Base-by-base conservation (phyloP, 192 early-diverging fungal species). In the Coemansia umbellata region DNA sequence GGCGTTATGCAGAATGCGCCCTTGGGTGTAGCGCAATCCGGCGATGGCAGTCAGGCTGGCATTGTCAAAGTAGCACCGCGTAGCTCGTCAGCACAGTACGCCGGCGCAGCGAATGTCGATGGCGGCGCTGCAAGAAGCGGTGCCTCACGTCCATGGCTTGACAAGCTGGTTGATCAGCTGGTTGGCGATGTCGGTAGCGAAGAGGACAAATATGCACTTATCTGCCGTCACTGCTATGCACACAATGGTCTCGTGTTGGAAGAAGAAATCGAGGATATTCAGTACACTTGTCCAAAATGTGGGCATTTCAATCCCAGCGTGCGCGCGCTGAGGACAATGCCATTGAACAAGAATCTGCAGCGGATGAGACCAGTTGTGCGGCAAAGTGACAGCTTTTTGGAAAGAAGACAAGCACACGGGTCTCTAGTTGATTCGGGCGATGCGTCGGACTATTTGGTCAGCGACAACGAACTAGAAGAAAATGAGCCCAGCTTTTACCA, bases 181-280 rank as follows among this genome's bases (percentile, higher is more conserved):
- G 88, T 95, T 22, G 95, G 95, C 8, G 93, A 94, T 30, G 59
- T 69, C 3, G 90, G 91, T 19, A 86, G 88, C 17, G 90, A 88
- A 2, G 84, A 91, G 24, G 87, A 84, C 60, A 91, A 92, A 58
- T 98, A 93, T 59, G 96, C 96, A 15, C 78, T 98, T 22, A 89
- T 98, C 31, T 98, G 96, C 64, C 79, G 86, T 24, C 78, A 84
- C 33, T 98, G 96, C 69, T 92, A 84, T 60, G 82, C 84, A 0
- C 94, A 97, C 65, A 98, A 98, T 67, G 96, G 96, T 0, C 77
- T 98, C 32, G 90, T 87, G 9, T 76, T 89, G 26, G 87, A 90
- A 8, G 81, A 92, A 22, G 91, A 94, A 42, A 78, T 90, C 49
- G 80, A 87, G 31, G 75, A 78, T 22, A 85, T 88, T 54, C 84